Conservation (phyloP, 2,329 filamentous ascomycete genomes). For the Tolypocladium pustulatum region DNA sequence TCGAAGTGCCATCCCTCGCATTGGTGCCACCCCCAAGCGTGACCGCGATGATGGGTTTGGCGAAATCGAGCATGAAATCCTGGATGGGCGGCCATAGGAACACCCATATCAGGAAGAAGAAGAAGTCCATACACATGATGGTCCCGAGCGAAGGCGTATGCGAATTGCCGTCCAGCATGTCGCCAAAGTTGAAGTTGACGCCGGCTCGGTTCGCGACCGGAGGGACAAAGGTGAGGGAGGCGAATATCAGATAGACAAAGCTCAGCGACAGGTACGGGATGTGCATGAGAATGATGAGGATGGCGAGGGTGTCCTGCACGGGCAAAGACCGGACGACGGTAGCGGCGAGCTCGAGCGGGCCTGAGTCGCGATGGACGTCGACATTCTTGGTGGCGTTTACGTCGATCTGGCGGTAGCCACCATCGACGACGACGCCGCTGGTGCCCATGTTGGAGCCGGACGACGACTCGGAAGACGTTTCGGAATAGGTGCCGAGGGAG, state of each 20-base stretch:
- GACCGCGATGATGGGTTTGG: constrained; percentile 86
- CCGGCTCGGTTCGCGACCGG: constrained; percentile 69
- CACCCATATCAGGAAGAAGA: constrained; percentile 77
- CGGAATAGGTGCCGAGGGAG: constrained; percentile 43
- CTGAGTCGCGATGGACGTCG: constrained; percentile 59
- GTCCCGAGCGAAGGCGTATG: constrained; percentile 80
- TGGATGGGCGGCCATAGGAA: constrained; percentile 82
- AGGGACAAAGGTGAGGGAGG: constrained; percentile 84
- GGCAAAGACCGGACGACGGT: constrained; percentile 86
- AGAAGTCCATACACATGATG: constrained; percentile 71
- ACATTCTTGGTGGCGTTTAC: constrained; percentile 59
- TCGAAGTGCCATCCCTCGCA: constrained; percentile 56
- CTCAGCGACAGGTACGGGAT: constrained; percentile 81
- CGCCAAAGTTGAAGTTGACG: constrained; percentile 72
- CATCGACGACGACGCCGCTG: constrained; percentile 27
- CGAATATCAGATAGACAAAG: constrained; percentile 84
- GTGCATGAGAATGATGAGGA: constrained; percentile 90
- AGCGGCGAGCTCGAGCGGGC: constrained; percentile 65
- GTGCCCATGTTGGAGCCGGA: constrained; percentile 27
- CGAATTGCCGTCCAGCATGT: constrained; percentile 81
- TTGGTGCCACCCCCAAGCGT: constrained; percentile 75
- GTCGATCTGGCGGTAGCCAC: constrained; percentile 55
- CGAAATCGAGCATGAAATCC: constrained; percentile 78
- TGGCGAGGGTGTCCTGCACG: constrained; percentile 89
- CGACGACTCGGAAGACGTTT: constrained; percentile 43